Evolutionary conservation across 441 rosid species (phyloP), one percentile per base, ranked within the genome.

Genomic region (Breynia disticha): DNA sequence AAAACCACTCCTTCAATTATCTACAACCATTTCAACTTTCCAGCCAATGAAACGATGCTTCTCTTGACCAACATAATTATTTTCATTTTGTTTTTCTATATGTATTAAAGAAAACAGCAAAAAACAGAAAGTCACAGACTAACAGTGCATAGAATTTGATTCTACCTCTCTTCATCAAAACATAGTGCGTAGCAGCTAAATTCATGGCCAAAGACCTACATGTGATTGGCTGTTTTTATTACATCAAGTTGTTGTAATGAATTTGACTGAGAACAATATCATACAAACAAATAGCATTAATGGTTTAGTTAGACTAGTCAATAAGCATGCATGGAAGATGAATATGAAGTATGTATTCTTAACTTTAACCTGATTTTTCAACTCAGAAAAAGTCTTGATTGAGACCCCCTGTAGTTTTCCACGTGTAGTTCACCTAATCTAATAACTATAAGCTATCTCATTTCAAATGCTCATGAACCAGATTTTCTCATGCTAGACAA

Each of bases 361-460:
- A 66, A 61, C 63, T 48, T 11, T n/a, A n/a, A 46, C 35, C 35
- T 28, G 35, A 28, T 4, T 28, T 62, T 64, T 67, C 68, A 66
- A 59, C 67, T n/a, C 43, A 11, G 51, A 42, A 66, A 71, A 68
- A 60, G 71, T 66, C 72, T 55, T 59, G 86, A 82, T 42, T 53
- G 65, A 15, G 83, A 85, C 76, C 49, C 52, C 45, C 58, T 37
- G 76, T 74, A 66, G 72, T 75, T 84, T 79, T 84, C 87, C 87
- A 82, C 89, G 87, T 85, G 87, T 70, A 75, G 87, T 64, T 82
- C 81, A 80, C 89, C 87, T 76, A 85, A 78, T 74, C 68, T 56
- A 65, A 43, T 39, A 73, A 52, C 66, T 50, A 50, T 68, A 63
- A 50, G 68, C 70, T 66, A 68, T 68, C 77, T 51, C 63, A 67